Evolutionary conservation across 768 basidiomycete species (phyloP).

Genomic region (Tylopilus vinaceipallidus): DNA sequence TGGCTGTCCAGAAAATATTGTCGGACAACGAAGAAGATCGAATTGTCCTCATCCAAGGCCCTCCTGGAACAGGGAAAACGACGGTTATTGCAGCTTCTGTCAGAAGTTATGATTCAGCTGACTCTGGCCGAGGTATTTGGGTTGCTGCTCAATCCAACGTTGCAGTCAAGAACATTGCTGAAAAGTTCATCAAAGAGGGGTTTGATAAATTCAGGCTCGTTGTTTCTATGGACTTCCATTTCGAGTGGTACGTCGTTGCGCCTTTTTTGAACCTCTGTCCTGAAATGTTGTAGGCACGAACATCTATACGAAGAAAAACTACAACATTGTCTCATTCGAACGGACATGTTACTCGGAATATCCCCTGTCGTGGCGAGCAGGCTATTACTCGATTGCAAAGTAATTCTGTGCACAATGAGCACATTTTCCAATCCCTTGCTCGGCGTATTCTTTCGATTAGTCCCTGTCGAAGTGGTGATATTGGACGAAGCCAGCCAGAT

Average conservation of each 20-base stretch:
- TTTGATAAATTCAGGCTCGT: constrained; percentile 39
- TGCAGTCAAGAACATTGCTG: constrained; percentile 51
- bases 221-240: constrained; percentile 46
- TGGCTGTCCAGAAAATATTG: constrained; percentile 28
- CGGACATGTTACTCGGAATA: constrained; percentile 28
- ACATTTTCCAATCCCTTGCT: constrained; percentile 38
- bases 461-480: constrained; percentile 36
- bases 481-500: too few species aligned
- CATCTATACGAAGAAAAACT: constrained; percentile 43
- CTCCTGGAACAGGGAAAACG: constrained; percentile 46
- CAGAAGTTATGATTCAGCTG: constrained; percentile 16
- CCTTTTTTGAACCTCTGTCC: neutral
- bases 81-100: constrained; percentile 40
- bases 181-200: constrained; percentile 35
- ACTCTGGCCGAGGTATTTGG: constrained; percentile 29
- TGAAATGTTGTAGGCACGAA: constrained; percentile 42
- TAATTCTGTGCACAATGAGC: constrained; percentile 48
- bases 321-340: constrained; percentile 36
- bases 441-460: constrained; percentile 19
- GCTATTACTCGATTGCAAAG: constrained; percentile 29
- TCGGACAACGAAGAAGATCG: constrained; percentile 21
- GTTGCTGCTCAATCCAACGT: constrained; percentile 49
- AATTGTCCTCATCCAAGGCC: constrained; percentile 32
- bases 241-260: constrained; percentile 37
- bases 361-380: constrained; percentile 18